Evolutionary conservation across 176 grass and related monocot species (phyloP), one percentile per base, ranked within the genome.

Genomic region (Cenchrus americanus): DNA sequence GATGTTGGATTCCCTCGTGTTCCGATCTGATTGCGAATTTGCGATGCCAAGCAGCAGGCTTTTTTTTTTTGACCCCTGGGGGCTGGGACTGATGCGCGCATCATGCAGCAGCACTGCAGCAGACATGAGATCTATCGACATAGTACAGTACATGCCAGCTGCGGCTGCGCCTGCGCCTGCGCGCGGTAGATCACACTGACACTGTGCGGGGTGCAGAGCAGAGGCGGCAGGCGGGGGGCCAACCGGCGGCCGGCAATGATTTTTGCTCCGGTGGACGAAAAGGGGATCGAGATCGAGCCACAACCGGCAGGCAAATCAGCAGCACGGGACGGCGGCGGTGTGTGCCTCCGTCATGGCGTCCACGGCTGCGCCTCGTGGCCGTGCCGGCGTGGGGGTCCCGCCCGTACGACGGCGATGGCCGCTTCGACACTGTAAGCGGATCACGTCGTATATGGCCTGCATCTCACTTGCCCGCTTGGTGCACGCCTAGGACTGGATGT

Each of bases 351-450:
- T 19, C 65, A 53, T 59, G 12, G 66, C 66, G 21, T 17, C 46
- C 26, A 75, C 71, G 47, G 60, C 60, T 27, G 46, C 30, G 46
- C 14, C 12, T 54, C 60, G 59, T 75, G 71, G 60, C 47, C 34
- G 30, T 84, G 82, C 62, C 50, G 32, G 50, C 14, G 41, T 2
- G 50, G 10, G 14, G 40, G 1, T n/a, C n/a, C n/a, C n/a, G 58
- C 50, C 30, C 79, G 65, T 81, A 61, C 67, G 41, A 43, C 32
- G 79, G 65, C n/a, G 32, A 27, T 71, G 80, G 71, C 60, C 37
- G 53, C 30, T 43, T 30, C 34, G 50, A 15, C 34, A n/a, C 79
- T 82, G 34, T 47, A 42, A 14, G 37, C 27, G 80, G 80, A 49
- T 71, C 66, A 46, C 48, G 49, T n/a, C 64, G 32, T 68, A 9